Evolutionary conservation across 1,284 basidiomycete genomes (phyloP), one percentile per base, ranked within the genome.

Genomic region (Hemileia vastatrix): DNA sequence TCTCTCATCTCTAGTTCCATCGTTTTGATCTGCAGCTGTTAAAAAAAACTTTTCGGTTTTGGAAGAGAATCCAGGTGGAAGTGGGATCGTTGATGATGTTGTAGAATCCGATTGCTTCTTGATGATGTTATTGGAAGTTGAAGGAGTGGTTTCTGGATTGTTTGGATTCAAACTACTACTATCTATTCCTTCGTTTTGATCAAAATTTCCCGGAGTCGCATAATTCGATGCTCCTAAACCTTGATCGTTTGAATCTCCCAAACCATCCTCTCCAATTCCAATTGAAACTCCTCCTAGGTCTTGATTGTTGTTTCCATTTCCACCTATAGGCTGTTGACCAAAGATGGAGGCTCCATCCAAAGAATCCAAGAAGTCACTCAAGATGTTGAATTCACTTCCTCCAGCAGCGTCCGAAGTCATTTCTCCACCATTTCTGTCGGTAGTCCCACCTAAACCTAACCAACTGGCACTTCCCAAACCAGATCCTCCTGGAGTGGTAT

Each of bases 1-100:
- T 0, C 93, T 85, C 68, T 95, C 89, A 67, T 94, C 89, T 40
- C 93, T 81, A 11, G 90, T 87, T 0, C 93, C 93, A 9, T 87
- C 83, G 51, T 89, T 89, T 73, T 96, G 93, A 76, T 97, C 93
- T 0, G 94, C 94, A 1, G 94, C 93, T 0, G 90, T 95, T 33
- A 97, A 81, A 68, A 96, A 81, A 77, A 95, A 97, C 48, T 83
- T 83, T 74, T 97, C 92, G 15, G 76, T 75, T 49, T 77, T 77
- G 21, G 62, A 56, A 2, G 66, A 64, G 15, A 66, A 64, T 6
- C 65, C 4, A 64, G 64, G 53, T 68, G 67, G 32, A 66, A 65
- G n/a, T n/a, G n/a, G 0, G 57, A 52, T 6, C 49, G 61, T 44
- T 40, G 54, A 9, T 58, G 24, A 23, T 36, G 32, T 11, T 18